Conservation (phyloP, 106 monocot genomes). For the Apostasia shenzhenica region DNA sequence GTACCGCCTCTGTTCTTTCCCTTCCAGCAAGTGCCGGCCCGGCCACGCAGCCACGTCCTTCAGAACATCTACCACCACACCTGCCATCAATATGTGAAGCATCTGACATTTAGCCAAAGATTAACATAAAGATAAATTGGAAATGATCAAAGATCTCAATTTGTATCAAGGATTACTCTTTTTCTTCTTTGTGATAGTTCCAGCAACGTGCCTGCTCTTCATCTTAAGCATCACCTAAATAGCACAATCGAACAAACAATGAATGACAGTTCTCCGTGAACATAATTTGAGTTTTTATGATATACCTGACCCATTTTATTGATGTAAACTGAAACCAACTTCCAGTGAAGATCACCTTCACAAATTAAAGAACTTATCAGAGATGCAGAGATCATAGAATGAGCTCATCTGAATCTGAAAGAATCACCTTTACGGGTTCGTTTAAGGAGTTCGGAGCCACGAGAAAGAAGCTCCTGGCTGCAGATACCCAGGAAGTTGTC, state of each 20-base stretch:
- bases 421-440: slow-evolving; percentile 77
- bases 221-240: slow-evolving; percentile 86
- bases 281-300: background rate
- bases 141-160: too few species aligned
- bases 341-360: slow-evolving; percentile 85
- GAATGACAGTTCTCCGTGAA: too few species aligned
- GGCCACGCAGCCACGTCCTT: slow-evolving; percentile 78
- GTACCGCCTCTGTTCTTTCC: slow-evolving; percentile 71
- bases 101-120: too few species aligned
- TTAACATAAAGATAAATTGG: too few species aligned
- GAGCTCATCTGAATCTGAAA: background rate
- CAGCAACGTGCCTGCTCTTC: slow-evolving; percentile 90
- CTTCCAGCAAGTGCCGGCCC: slow-evolving; percentile 75
- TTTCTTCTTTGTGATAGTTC: slow-evolving; percentile 95
- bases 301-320: slow-evolving; percentile 63
- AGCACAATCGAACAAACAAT: background rate
- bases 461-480: slow-evolving; percentile 73
- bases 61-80: slow-evolving; percentile 59
- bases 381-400: background rate
- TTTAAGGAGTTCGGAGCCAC: slow-evolving; percentile 84
- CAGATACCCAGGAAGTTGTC: slow-evolving; percentile 70
- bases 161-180: slow-evolving; percentile 38
- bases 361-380: background rate
- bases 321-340: slow-evolving; percentile 79
- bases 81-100: slow-evolving; percentile 18